phyloP scores from a whole-genome alignment of 2,329 filamentous ascomycete genomes.

The Pseudogymnoascus sp. region DNA sequence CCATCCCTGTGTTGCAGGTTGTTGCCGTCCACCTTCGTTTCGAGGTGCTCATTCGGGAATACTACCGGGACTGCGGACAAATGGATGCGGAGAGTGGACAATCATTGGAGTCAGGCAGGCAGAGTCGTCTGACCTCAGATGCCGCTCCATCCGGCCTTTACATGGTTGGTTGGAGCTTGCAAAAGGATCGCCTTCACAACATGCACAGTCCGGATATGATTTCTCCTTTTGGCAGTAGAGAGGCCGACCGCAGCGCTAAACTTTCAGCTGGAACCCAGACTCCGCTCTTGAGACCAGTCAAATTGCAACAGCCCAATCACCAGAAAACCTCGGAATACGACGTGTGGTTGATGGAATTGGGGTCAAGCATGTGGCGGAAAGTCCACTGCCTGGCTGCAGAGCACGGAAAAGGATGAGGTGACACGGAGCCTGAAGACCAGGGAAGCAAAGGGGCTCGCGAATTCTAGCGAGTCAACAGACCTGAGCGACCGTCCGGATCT shows the following conservation, averaged over 20 bases:
- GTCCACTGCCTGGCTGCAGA: background rate
- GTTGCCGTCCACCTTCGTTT: background rate
- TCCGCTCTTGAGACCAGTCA: background rate
- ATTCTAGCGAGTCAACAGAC: too few species aligned
- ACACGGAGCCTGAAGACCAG: background rate
- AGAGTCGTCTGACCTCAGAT: constrained; percentile 6
- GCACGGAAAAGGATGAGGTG: background rate
- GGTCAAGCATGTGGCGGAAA: background rate
- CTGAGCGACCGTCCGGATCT: too few species aligned
- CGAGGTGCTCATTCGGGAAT: constrained; percentile 1
- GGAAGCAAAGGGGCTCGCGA: too few species aligned
- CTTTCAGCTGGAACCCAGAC: background rate
- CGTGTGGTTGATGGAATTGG: too few species aligned
- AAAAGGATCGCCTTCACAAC: background rate
- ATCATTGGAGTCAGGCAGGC: background rate
- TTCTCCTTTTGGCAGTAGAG: background rate
- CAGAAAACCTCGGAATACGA: background rate
- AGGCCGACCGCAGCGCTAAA: background rate
- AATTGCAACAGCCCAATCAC: background rate
- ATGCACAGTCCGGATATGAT: background rate
- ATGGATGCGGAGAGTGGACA: background rate
- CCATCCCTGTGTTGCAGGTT: background rate
- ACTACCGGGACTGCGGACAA: background rate
- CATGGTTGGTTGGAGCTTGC: background rate
- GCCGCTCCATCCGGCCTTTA: too few species aligned